Evolutionary conservation across 2,329 filamentous ascomycete species (phyloP).

Genomic region (Aspergillus calidoustus): DNA sequence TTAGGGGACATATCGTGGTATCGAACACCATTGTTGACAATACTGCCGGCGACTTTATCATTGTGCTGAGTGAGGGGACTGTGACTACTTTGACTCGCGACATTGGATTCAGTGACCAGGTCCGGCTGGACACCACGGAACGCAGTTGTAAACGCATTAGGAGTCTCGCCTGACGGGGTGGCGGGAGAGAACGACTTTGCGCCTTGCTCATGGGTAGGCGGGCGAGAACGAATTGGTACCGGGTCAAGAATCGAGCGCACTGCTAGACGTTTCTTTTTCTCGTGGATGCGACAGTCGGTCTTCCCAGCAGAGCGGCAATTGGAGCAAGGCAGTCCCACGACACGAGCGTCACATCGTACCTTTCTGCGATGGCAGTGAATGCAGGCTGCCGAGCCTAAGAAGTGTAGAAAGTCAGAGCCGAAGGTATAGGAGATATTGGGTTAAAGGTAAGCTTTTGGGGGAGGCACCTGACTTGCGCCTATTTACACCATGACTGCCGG

Average conservation of each 20-base stretch:
- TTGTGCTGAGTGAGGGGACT: constrained; percentile 7
- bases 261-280: constrained; percentile 55
- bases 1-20: constrained; percentile 27
- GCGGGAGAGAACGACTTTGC: constrained; percentile 28
- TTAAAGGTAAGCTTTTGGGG: background rate
- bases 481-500: constrained; percentile 40
- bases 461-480: constrained; percentile 46
- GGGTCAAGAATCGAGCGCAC: constrained; percentile 48
- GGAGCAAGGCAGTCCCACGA: constrained; percentile 54
- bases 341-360: constrained; percentile 56
- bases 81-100: constrained; percentile 19
- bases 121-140: constrained; percentile 30
- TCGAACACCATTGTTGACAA: constrained; percentile 2
- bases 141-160: constrained; percentile 34
- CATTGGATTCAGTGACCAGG: constrained; percentile 18
- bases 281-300: constrained; percentile 53
- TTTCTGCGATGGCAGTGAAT: constrained; percentile 57
- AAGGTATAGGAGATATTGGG: background rate
- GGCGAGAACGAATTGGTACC: constrained; percentile 52
- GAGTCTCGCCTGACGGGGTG: constrained; percentile 24
- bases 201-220: constrained; percentile 30
- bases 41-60: constrained; percentile 6
- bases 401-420: constrained; percentile 14
- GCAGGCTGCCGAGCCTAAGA: constrained; percentile 50
- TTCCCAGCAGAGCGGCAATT: constrained; percentile 52